Evolutionary conservation across 805 yeast species (phyloP).

Genomic region (Sungouiozyma ichnusensis): DNA sequence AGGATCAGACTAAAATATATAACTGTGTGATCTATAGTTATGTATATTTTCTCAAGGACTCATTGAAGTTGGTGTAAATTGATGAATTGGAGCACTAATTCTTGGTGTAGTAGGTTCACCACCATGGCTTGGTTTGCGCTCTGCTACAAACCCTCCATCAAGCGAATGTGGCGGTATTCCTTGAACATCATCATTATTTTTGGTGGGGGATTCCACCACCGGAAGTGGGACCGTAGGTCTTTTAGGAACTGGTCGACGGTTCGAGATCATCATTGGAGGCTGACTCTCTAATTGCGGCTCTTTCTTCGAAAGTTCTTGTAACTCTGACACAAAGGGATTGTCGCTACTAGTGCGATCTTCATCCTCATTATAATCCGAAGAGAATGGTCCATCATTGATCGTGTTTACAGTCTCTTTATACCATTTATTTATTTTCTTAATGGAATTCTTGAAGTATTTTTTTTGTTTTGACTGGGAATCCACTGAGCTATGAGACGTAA

Average conservation of each 20-base stretch:
- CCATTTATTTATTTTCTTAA: conserved; percentile 60
- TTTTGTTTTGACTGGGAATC: conserved; percentile 21
- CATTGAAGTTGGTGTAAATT: not conserved
- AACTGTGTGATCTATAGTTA: not conserved
- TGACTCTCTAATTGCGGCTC: conserved; percentile 1
- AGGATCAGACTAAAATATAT: too few species aligned
- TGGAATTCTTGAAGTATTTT: conserved; percentile 35
- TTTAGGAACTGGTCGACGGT: conserved; percentile 20
- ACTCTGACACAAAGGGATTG: not conserved
- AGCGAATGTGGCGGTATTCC: not conserved
- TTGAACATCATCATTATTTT: not conserved
- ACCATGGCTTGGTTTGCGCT: not conserved
- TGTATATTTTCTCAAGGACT: not conserved
- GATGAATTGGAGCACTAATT: conserved; percentile 2
- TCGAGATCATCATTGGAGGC: conserved; percentile 24
- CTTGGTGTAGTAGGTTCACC: not conserved
- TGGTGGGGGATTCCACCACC: not conserved
- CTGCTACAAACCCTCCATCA: not conserved
- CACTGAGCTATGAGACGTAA: conserved; percentile 6
- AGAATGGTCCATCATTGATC: conserved; percentile 2
- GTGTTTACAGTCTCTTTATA: conserved; percentile 32
- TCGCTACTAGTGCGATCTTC: conserved; percentile 3
- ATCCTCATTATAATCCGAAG: not conserved
- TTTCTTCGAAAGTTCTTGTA: not conserved
- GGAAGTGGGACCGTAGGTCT: conserved; percentile 3